A percentile compares a stretch with the other conserved stretches of the same genome.
phyloP scores from a whole-genome alignment of 2,329 filamentous ascomycete genomes.

The Curvularia eragrostidis region DNA sequence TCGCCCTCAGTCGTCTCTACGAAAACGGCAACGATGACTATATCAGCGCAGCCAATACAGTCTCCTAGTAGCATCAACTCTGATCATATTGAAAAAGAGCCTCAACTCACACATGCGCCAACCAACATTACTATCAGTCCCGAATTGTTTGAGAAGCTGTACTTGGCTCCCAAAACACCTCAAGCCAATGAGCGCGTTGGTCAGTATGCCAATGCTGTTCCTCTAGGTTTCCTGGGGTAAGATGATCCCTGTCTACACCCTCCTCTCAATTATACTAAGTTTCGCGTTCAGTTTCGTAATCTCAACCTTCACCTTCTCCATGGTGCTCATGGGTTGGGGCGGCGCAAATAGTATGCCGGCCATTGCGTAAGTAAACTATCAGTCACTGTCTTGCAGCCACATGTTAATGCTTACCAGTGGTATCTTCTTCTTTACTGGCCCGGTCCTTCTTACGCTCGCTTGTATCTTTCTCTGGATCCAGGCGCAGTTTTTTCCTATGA shows the following conservation, averaged over 20 bases:
- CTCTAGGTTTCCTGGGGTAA: constrained; percentile 41
- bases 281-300: constrained; percentile 44
- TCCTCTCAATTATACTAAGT: not conserved
- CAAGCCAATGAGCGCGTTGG: constrained; percentile 27
- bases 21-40: constrained; percentile 10
- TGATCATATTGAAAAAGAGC: constrained; percentile 30
- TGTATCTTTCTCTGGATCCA: constrained; percentile 61
- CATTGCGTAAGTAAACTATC: constrained; percentile 33
- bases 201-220: constrained; percentile 36
- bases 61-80: constrained; percentile 14
- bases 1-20: not conserved
- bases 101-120: constrained; percentile 27
- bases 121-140: constrained; percentile 40
- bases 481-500: constrained; percentile 52
- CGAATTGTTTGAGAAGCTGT: constrained; percentile 41
- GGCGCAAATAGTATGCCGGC: constrained; percentile 47
- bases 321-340: constrained; percentile 52
- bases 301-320: constrained; percentile 50
- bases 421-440: constrained; percentile 56
- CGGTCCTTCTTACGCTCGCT: constrained; percentile 56
- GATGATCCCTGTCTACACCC: not conserved
- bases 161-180: constrained; percentile 35
- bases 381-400: not conserved
- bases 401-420: constrained; percentile 26
- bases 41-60: not conserved